Conservation (phyloP, 2,329 filamentous ascomycete genomes). For the Epichloe baconii region DNA sequence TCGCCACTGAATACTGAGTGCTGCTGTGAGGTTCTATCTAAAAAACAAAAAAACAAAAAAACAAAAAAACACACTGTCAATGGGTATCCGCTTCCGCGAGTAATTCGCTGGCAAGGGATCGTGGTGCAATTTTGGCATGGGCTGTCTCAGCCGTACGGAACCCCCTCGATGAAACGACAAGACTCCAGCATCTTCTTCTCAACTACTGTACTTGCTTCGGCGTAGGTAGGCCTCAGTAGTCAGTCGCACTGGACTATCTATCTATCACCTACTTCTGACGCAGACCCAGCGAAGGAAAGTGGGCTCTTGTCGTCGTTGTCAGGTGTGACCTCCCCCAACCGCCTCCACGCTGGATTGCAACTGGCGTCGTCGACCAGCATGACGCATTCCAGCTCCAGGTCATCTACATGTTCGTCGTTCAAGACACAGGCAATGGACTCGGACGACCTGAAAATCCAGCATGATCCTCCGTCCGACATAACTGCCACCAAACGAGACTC, state of each 20-base stretch:
- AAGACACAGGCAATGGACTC: conserved; percentile 17
- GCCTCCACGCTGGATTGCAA: conserved; percentile 12
- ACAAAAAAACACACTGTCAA: too few relatives aligned
- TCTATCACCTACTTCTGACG: conserved; percentile 5
- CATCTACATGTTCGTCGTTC: conserved; percentile 9
- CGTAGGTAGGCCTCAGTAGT: neutral
- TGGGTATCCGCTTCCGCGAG: too few relatives aligned
- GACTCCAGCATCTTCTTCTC: conserved; percentile 8
- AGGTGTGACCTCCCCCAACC: conserved; percentile 1
- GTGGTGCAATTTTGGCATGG: conserved; percentile 3
- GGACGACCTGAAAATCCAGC: conserved; percentile 12
- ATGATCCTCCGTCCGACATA: conserved; percentile 16
- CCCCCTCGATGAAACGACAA: conserved; percentile 15
- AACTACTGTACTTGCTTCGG: conserved; percentile 7
- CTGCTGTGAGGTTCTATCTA: neutral
- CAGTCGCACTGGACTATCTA: conserved; percentile 3
- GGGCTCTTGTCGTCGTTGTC: conserved; percentile 4
- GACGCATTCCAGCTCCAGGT: conserved; percentile 16
- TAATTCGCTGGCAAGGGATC: neutral
- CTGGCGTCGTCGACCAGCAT: conserved; percentile 10
- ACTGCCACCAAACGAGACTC: conserved; percentile 7
- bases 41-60: too few relatives aligned
- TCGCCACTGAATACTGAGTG: neutral
- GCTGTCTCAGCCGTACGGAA: conserved; percentile 8
- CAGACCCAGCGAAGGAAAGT: conserved; percentile 5